These are phyloP conservation scores for Boletus sensibilis DNA, from an alignment of 768 basidiomycete genomes.

Conservation along the genomic window DNA sequence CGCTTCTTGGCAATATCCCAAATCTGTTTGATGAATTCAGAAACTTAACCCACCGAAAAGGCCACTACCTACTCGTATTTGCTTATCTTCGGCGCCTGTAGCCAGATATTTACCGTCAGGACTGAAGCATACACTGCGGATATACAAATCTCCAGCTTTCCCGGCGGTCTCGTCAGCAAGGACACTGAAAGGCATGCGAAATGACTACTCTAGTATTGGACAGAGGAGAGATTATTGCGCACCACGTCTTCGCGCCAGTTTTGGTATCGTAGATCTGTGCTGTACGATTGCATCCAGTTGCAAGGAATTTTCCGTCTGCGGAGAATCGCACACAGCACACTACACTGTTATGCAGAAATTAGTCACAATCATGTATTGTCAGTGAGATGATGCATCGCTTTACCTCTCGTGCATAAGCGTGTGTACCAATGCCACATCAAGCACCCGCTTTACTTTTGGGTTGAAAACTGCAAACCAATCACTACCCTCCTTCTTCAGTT, in stretches of 20 bases:
- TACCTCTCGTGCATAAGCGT: constrained; percentile 91
- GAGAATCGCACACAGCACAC: constrained; percentile 94
- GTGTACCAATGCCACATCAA: constrained; percentile 81
- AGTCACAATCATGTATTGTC: neutral
- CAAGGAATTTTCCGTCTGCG: constrained; percentile 88
- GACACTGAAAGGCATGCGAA: constrained; percentile 45
- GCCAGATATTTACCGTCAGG: constrained; percentile 71
- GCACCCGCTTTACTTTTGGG: constrained; percentile 69
- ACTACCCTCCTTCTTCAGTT: constrained; percentile 58
- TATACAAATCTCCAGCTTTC: constrained; percentile 83
- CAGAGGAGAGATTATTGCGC: constrained; percentile 25
- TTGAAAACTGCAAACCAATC: constrained; percentile 94
- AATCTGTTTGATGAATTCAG: constrained; percentile 50
- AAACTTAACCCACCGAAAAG: neutral
- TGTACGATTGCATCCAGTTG: constrained; percentile 94
- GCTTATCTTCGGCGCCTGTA: constrained; percentile 87
- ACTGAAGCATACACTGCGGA: constrained; percentile 78
- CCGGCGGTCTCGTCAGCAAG: constrained; percentile 73
- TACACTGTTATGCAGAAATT: constrained; percentile 44
- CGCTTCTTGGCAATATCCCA: constrained; percentile 87
- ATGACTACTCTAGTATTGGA: constrained; percentile 5
- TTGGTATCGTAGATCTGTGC: constrained; percentile 95
- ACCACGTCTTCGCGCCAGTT: constrained; percentile 85
- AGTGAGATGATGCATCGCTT: constrained; percentile 15
- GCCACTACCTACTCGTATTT: constrained; percentile 67